These are phyloP conservation scores for Begonia loranthoides DNA, from an alignment of 306 rosid species.

Conservation along the genomic window DNA sequence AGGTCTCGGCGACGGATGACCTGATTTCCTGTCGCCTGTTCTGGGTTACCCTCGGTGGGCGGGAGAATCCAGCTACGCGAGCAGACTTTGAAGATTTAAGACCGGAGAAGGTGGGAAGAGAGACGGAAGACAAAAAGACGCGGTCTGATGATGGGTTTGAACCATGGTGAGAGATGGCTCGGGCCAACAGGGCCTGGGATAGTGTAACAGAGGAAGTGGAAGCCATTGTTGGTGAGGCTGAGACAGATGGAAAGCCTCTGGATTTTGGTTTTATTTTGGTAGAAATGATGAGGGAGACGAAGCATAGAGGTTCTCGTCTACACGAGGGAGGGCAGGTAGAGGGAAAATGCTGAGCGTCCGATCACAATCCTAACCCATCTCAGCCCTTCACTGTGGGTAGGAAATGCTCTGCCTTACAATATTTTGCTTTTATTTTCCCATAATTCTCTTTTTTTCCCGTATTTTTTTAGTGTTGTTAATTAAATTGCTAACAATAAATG, in stretches of 20 bases:
- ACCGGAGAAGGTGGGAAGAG: conserved; percentile 43
- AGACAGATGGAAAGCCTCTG: conserved; percentile 3
- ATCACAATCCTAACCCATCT: conserved; percentile 16
- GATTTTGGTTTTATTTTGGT: conserved; percentile 7
- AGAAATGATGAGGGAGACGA: conserved; percentile 1
- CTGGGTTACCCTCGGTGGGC: conserved; percentile 4
- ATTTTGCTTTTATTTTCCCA: neutral
- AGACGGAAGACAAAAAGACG: conserved; percentile 31
- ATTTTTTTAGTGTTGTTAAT: too few relatives aligned
- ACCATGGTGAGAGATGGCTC: conserved; percentile 47
- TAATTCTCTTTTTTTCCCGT: too few relatives aligned
- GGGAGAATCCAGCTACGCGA: conserved; percentile 14
- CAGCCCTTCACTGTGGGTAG: conserved; percentile 29
- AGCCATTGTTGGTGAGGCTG: conserved; percentile 37
- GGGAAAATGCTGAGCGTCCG: conserved; percentile 25
- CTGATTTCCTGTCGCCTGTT: conserved; percentile 16
- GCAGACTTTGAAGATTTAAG: conserved; percentile 40
- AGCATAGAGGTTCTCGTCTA: conserved; percentile 25
- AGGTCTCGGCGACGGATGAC: conserved; percentile 38
- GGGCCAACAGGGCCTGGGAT: conserved; percentile 55
- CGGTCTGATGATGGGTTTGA: conserved; percentile 34
- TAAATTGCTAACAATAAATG: too few relatives aligned
- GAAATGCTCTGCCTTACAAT: conserved; percentile 39
- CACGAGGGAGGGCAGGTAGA: conserved; percentile 20
- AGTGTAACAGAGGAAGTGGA: conserved; percentile 65